Evolutionary conservation across 2,329 filamentous ascomycete species (phyloP), one percentile per base, ranked within the genome.

Genomic region (Pleoardoris graminearum): DNA sequence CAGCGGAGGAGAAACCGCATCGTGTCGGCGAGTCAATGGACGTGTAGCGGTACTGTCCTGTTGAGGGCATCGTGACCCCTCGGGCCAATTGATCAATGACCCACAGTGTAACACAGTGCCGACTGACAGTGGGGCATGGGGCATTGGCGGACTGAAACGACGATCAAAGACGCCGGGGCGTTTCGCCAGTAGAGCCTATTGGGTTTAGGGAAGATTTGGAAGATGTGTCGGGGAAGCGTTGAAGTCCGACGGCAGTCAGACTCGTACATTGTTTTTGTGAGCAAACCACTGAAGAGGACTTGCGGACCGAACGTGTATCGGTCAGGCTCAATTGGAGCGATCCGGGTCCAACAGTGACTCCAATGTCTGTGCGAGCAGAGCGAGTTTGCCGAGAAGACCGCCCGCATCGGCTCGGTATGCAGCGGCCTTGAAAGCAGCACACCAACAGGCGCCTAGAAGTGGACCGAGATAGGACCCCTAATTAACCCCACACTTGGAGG

Each of bases 401-500:
- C n/a, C n/a, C 30, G 30, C 30, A 25, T 12, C n/a, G 22, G 33
- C 11, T 38, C 44, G 44, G 44, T 37, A 30, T 37, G 33, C 44
- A 36, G 44, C 44, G 44, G 44, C 32, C 16, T 47, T 47, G 44
- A 22, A 22, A n/a, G n/a, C n/a, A n/a, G n/a, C 43, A 35, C 27
- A 33, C 22, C 19, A 46, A 19, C 32, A 29, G 41, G 39, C 39
- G 42, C 29, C 33, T 37, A 38, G 33, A 38, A 14, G 7, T 35
- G 8, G 33, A 23, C 32, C n/a, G 33, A 47, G 37, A 47, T 37
- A 37, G 44, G 22, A 47, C 37, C 44, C 32, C 44, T 47, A 47
- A 37, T 23, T 23, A 33, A 47, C 44, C 44, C 44, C 44, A 47
- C 44, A 47, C 44, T 38, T 36, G 41, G 47, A 32, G 38, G 46